Percentiles rank a stretch among this genome's conserved stretches.
Evolutionary conservation across 305 asterid species (phyloP).

Genomic region (Solanum hybrid): DNA sequence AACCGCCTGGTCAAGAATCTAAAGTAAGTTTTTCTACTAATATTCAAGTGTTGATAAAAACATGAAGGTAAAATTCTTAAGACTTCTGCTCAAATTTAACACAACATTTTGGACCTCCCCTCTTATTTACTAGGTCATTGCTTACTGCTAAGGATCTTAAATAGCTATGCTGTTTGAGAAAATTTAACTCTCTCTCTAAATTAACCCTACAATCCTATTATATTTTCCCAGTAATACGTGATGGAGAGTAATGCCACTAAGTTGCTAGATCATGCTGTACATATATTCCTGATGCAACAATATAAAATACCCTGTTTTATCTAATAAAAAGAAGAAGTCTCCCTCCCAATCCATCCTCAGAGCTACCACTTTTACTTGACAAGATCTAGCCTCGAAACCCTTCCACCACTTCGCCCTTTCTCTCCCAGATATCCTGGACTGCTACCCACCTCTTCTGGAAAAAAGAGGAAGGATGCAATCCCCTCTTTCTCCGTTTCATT

Average conservation of each 20-base stretch:
- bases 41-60: too few relatives aligned
- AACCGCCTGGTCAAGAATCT: constrained; percentile 35
- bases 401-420: not conserved
- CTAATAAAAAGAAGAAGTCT: not conserved
- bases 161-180: not conserved
- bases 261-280: not conserved
- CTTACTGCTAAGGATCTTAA: not conserved
- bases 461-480: not conserved
- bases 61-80: too few relatives aligned
- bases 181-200: not conserved
- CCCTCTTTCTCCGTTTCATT: not conserved
- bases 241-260: not conserved
- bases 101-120: not conserved
- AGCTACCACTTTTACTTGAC: not conserved
- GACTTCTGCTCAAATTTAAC: not conserved
- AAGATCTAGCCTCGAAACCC: not conserved
- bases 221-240: not conserved
- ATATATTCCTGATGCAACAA: not conserved
- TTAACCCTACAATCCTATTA: not conserved
- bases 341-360: not conserved
- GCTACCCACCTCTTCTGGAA: not conserved
- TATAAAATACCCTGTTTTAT: not conserved
- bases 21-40: constrained; percentile 33
- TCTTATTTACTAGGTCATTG: not conserved
- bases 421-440: not conserved